A percentile compares a stretch with the other conserved stretches of the same genome.
These are phyloP conservation scores for Zygosaccharomyces sapae DNA, from an alignment of 1,139 yeast species.

Conservation along the genomic window DNA sequence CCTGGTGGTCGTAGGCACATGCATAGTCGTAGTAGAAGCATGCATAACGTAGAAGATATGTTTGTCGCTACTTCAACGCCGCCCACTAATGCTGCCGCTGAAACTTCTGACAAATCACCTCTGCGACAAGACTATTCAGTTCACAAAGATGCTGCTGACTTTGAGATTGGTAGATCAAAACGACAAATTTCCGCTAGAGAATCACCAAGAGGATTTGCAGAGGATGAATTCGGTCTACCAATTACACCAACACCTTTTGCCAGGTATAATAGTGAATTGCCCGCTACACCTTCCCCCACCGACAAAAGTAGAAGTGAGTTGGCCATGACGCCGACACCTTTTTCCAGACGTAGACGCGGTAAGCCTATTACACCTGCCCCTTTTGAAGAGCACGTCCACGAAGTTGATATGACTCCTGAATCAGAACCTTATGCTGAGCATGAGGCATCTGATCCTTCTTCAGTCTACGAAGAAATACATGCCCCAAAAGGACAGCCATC, in stretches of 20 bases:
- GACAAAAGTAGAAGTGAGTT: background rate
- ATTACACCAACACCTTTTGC: background rate
- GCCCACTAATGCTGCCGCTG: constrained; percentile 14
- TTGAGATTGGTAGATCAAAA: background rate
- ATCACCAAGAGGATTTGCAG: background rate
- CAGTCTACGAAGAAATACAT: constrained; percentile 6
- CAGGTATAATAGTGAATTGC: background rate
- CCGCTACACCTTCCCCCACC: background rate
- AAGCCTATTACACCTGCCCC: background rate
- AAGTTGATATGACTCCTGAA: constrained; percentile 2
- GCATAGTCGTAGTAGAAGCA: constrained; percentile 33
- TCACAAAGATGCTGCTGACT: background rate
- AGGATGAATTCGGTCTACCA: background rate
- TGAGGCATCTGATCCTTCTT: constrained; percentile 4
- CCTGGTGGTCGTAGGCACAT: constrained; percentile 18
- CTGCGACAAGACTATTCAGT: constrained; percentile 12
- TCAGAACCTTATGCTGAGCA: constrained; percentile 1
- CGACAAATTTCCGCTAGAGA: background rate
- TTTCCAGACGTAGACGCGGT: background rate
- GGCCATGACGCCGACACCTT: background rate
- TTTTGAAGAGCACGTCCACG: constrained; percentile 2
- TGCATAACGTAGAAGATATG: constrained; percentile 19
- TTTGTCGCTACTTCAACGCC: constrained; percentile 17
- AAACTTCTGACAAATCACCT: constrained; percentile 25
- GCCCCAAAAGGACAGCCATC: background rate